phyloP scores from a whole-genome alignment of 1,139 yeast genomes.

The Nakaseomyces glabratus region DNA sequence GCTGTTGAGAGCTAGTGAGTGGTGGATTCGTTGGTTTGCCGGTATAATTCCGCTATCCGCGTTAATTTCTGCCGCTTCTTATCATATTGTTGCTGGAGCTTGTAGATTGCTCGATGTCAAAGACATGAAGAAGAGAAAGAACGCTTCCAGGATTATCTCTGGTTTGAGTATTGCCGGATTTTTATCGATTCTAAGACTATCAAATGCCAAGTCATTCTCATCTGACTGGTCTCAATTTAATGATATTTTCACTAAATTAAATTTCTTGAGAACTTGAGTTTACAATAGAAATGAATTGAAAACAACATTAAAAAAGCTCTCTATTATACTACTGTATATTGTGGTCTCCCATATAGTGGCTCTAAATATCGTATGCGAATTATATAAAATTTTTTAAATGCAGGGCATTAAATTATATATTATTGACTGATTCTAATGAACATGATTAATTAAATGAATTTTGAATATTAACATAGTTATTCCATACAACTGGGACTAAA shows the following conservation, averaged over 20 bases:
- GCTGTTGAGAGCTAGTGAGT: slow-evolving; percentile 17
- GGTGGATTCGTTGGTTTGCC: slow-evolving; percentile 16
- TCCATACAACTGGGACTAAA: too few species aligned
- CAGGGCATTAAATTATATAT: too few species aligned
- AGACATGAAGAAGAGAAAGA: slow-evolving; percentile 14
- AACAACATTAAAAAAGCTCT: too few species aligned
- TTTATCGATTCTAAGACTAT: slow-evolving; percentile 15
- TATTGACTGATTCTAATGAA: too few species aligned
- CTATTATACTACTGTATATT: too few species aligned
- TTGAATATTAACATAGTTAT: too few species aligned
- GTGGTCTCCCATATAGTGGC: too few species aligned
- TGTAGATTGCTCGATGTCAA: slow-evolving; percentile 17
- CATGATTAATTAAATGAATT: too few species aligned
- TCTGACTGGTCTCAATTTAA: slow-evolving; percentile 5
- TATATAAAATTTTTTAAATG: too few species aligned
- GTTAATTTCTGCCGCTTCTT: slow-evolving; percentile 19
- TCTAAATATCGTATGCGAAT: too few species aligned
- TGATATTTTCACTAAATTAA: background rate
- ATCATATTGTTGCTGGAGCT: slow-evolving; percentile 21
- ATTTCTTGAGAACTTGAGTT: background rate
- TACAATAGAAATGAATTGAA: too few species aligned
- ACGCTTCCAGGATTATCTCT: slow-evolving; percentile 16
- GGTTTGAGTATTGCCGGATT: slow-evolving; percentile 15
- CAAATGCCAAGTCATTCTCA: slow-evolving; percentile 4
- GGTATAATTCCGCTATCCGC: slow-evolving; percentile 20